Evolutionary conservation across 768 basidiomycete species (phyloP), one percentile per base, ranked within the genome.

Genomic region (Lentinula lateritia): DNA sequence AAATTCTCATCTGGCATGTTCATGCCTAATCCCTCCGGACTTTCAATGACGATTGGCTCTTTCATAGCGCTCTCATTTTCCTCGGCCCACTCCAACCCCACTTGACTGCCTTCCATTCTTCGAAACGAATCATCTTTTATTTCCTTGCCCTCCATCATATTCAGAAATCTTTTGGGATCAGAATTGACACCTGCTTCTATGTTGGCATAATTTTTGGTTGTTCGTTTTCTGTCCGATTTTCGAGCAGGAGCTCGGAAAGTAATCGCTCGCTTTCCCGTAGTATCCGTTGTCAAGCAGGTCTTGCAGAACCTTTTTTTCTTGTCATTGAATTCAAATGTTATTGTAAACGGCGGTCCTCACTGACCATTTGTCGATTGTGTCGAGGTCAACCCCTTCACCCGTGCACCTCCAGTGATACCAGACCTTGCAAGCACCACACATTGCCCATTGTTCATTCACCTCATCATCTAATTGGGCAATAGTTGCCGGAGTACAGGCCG

Each of bases 401-500:
- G 83, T 88, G 72, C 91, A 93, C 62, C 82, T 77, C 89, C 90
- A 93, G 69, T 93, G 90, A 70, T 85, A 93, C 91, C 90, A 93
- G 35, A 76, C 81, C 73, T 87, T 88, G 77, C 90, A 92, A 20
- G 81, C 80, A 67, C 93, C 92, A 70, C 93, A 95, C 64, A 85
- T 76, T 60, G 94, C 85, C 93, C 92, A 95, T 67, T 77, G 84
- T 64, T 91, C 89, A 70, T 88, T 87, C 65, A 73, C 64, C 66
- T 65, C 28, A 65, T 71, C 50, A 67, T 75, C 67, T 67, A 67
- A 35, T 65, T 66, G 69, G 1, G 74, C 67, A 43, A 71, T 70
- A 7, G 75, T 65, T 34, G 74, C 72, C 38, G 71, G 64, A 46
- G 64, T 63, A 58, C 68, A 68, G 34, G 69, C 68, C 3, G 73